Base-by-base conservation (phyloP, 2,329 filamentous ascomycete genomes). In the Eurotiales sp. region DNA sequence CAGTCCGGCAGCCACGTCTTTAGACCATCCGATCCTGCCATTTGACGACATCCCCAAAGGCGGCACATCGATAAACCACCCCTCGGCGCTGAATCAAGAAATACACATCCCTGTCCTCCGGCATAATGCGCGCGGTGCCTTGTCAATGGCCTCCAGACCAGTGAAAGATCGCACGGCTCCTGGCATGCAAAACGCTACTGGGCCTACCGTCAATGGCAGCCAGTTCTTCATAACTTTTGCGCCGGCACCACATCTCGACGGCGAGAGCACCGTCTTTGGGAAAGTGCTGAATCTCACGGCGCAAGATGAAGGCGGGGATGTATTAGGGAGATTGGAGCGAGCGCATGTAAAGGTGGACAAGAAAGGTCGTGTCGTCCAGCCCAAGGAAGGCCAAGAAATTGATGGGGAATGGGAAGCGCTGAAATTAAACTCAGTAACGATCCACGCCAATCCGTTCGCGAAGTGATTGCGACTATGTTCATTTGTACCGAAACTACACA, bases 381-480 rank as follows among this genome's bases (percentile, higher is more conserved):
- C 73, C 1, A 70, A 69, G 51, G 69, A 69, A 32, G 65, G 64
- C 1, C 61, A 68, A 42, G 63, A 67, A 22, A 67, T 54, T 12
- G 61, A 56, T 43, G 57, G 58, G 29, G 57, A 57, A 25, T 74
- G 76, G 59, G 78, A 84, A 61, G 68, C 70, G 34, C 70, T 84
- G 46, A 72, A 69, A 51, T 80, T 86, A 51, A 72, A 81, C 54
- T 72, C 64, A 1, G 77, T 85, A 15, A 79, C 78, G 2, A 79
- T 85, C 37, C 83, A 85, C 69, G 83, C 83, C 10, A 86, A 86
- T 59, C 83, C 83, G 3, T 68, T 86, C 55, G 83, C 83, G n/a
- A 75, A 69, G 55, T 80, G 72, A 78, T 37, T n/a, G 32, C 32
- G 32, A 4, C 34, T 11, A 37, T 7, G 15, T 15, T 8, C 8